Conservation (phyloP, 345 rosid genomes). For the Linum lewisii region DNA sequence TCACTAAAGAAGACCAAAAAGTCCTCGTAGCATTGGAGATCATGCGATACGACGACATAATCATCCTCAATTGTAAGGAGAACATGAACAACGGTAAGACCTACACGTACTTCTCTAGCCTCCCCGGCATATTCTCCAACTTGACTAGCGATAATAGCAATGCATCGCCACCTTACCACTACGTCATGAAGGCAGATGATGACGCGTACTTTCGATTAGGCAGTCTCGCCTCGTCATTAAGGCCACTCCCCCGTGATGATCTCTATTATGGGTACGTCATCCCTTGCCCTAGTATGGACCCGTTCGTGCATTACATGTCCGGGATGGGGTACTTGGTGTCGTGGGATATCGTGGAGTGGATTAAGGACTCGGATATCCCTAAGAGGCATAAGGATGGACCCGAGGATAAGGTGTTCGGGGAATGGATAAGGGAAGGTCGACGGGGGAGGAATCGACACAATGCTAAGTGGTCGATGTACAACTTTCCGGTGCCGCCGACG, state of each 20-base stretch:
- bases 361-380: constrained; percentile 60
- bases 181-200: constrained; percentile 77
- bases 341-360: constrained; percentile 86
- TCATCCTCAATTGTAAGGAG: constrained; percentile 66
- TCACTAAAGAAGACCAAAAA: constrained; percentile 79
- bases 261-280: constrained; percentile 77
- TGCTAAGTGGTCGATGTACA: constrained; percentile 87
- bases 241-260: constrained; percentile 65
- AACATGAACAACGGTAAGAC: constrained; percentile 92
- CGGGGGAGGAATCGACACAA: constrained; percentile 53
- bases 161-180: constrained; percentile 61
- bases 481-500: constrained; percentile 52
- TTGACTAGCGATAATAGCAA: constrained; percentile 12
- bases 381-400: constrained; percentile 61
- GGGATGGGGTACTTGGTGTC: constrained; percentile 87
- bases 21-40: constrained; percentile 79
- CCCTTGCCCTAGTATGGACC: constrained; percentile 82
- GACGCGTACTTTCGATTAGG: constrained; percentile 54
- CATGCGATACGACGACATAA: constrained; percentile 72
- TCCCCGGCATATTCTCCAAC: constrained; percentile 44
- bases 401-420: constrained; percentile 60
- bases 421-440: constrained; percentile 69
- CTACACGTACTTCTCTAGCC: constrained; percentile 66
- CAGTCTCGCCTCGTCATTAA: constrained; percentile 44
- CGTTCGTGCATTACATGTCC: constrained; percentile 79